These are phyloP conservation scores for Stemphylium lycopersici DNA, from an alignment of 2,329 filamentous ascomycete genomes.

Conservation along the genomic window DNA sequence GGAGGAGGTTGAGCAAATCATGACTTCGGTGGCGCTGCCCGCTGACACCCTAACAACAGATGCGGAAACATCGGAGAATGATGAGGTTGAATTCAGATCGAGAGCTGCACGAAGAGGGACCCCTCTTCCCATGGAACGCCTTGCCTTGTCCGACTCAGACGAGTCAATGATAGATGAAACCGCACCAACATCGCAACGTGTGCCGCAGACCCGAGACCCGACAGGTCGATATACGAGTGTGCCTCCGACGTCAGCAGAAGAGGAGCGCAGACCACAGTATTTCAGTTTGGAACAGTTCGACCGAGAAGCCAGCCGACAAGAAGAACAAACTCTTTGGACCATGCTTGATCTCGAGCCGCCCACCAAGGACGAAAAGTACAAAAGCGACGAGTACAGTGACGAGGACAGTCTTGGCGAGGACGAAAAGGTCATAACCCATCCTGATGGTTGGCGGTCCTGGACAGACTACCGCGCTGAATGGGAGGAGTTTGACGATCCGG, in stretches of 20 bases:
- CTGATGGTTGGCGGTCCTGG: slow-evolving; percentile 56
- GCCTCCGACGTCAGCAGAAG: neutral
- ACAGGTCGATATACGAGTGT: slow-evolving; percentile 7
- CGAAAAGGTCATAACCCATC: slow-evolving; percentile 43
- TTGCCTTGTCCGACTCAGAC: slow-evolving; percentile 19
- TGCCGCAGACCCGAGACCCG: slow-evolving; percentile 1
- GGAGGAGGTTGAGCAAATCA: slow-evolving; percentile 48
- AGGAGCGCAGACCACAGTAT: neutral
- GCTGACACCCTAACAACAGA: slow-evolving; percentile 41
- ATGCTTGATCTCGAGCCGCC: slow-evolving; percentile 46
- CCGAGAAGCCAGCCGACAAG: slow-evolving; percentile 49
- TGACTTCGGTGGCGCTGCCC: slow-evolving; percentile 17
- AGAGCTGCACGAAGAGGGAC: slow-evolving; percentile 35
- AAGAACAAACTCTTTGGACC: slow-evolving; percentile 55
- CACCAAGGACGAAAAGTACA: slow-evolving; percentile 19
- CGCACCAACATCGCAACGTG: neutral
- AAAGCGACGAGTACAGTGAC: slow-evolving; percentile 33
- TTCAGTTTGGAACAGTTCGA: slow-evolving; percentile 54
- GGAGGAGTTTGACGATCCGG: slow-evolving; percentile 48
- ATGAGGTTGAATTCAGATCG: slow-evolving; percentile 20
- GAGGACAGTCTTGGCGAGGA: slow-evolving; percentile 1
- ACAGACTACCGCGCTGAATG: slow-evolving; percentile 57
- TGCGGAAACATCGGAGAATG: slow-evolving; percentile 25
- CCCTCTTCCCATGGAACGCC: slow-evolving; percentile 31
- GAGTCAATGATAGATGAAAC: slow-evolving; percentile 1